phyloP scores from a whole-genome alignment of 495 filamentous ascomycete species.

The Talaromyces trachyspermus region DNA sequence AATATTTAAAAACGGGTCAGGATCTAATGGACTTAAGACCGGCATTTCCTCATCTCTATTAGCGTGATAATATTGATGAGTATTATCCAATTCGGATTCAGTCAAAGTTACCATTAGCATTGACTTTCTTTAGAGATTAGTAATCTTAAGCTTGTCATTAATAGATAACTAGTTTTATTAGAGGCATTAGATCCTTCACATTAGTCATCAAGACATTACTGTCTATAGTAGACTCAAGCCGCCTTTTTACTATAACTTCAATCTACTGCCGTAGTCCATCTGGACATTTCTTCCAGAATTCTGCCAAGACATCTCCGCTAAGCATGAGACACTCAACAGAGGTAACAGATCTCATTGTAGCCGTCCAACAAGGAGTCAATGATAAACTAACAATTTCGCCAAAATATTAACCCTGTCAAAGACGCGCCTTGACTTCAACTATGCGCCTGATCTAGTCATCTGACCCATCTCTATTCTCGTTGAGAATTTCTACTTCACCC shows the following conservation, averaged over 20 bases:
- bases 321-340: slow-evolving; percentile 95
- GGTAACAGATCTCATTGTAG: slow-evolving; percentile 84
- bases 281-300: slow-evolving; percentile 84
- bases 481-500: slow-evolving; percentile 92
- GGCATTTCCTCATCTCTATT: slow-evolving; percentile 56
- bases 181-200: slow-evolving; percentile 45
- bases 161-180: slow-evolving; percentile 53
- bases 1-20: slow-evolving; percentile 85
- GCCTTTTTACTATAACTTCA: slow-evolving; percentile 74
- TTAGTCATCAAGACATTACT: slow-evolving; percentile 73
- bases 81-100: slow-evolving; percentile 57
- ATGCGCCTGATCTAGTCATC: slow-evolving; percentile 23
- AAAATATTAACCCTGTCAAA: slow-evolving; percentile 91
- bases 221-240: slow-evolving; percentile 49
- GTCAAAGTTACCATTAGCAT: slow-evolving; percentile 68
- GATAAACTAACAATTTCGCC: slow-evolving; percentile 91
- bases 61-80: slow-evolving; percentile 53
- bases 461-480: slow-evolving; percentile 35
- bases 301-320: slow-evolving; percentile 69
- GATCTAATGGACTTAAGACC: slow-evolving; percentile 75
- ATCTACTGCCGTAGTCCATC: slow-evolving; percentile 74
- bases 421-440: slow-evolving; percentile 57
- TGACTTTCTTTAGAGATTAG: slow-evolving; percentile 42
- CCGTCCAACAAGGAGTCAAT: slow-evolving; percentile 80
- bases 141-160: slow-evolving; percentile 45